Base-by-base conservation (phyloP, 345 rosid species). In the Kernera saxatilis region DNA sequence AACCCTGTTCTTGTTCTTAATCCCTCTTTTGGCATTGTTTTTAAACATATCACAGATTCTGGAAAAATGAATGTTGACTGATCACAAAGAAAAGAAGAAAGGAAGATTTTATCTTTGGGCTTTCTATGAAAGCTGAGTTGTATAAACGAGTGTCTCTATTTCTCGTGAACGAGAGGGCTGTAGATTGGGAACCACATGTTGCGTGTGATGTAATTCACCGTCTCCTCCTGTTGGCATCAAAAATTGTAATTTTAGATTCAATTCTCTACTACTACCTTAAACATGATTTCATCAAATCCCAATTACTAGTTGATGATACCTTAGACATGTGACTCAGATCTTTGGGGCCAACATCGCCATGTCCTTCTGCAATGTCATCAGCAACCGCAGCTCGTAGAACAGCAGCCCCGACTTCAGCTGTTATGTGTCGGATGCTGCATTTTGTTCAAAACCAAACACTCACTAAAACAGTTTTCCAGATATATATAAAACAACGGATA, bases 171-270 rank as follows among this genome's bases (percentile, higher is more conserved):
- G 8, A 94, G 89, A 59, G 99, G 97, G 71, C 89, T 87, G 81
- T 94, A 91, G 60, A 86, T 12, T 29, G 97, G 99, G 84, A 66
- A 94, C 97, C 99, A 94, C 97, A 94, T 94, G 74, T 79, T 80
- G 30, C 78, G 67, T 15, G 74, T 83, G 4, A 94, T 79, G 69
- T 86, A 84, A 53, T 82, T 75, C 68, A 91, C 93, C 2, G 88
- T 88, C 71, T 89, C 96, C 77, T 89, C 95, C 99, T 94, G 87
- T 84, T 84, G 30, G 0, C 23, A 71, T 26, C 41, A 70, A 66
- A 23, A 15, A 36, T 25, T 29, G 40, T 63, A 18, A 10, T 75
- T 22, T 75, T 22, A 41, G 1, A 26, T 51, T 50, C 11, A 14
- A 41, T 5, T 10, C 43, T 74, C 48, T 21, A 49, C 11, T 10